Evolutionary conservation across 306 rosid genomes (phyloP).

Genomic region (Rosa multiflora): DNA sequence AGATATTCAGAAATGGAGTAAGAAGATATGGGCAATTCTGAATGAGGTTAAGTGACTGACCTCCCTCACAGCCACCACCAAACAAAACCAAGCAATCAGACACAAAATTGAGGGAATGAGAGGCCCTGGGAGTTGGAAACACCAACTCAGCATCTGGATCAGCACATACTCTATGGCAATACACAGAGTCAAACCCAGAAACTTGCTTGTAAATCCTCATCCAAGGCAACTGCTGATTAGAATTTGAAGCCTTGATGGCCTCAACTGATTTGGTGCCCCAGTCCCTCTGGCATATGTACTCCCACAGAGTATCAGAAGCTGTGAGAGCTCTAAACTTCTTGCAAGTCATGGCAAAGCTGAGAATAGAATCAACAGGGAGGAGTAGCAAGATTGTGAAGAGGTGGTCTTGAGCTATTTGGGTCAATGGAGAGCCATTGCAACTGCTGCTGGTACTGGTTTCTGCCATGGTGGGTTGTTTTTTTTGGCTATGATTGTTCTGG

Average conservation of each 20-base stretch:
- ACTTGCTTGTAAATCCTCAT: conserved; percentile 70
- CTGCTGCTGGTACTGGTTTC: conserved; percentile 38
- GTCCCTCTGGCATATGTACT: conserved; percentile 66
- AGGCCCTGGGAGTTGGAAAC: conserved; percentile 77
- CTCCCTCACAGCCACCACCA: conserved; percentile 96
- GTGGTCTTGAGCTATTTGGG: conserved; percentile 65
- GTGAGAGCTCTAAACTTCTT: conserved; percentile 58
- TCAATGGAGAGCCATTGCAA: conserved; percentile 60
- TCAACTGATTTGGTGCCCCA: conserved; percentile 69
- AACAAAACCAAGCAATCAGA: conserved; percentile 74
- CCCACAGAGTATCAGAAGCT: conserved; percentile 72
- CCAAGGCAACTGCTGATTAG: conserved; percentile 54
- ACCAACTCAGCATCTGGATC: conserved; percentile 39
- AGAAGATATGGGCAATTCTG: background rate
- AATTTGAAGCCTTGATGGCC: conserved; percentile 44
- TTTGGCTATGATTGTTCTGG: conserved; percentile 32
- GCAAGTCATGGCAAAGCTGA: conserved; percentile 76
- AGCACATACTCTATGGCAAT: conserved; percentile 44
- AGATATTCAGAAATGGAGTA: background rate
- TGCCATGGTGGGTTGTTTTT: conserved; percentile 52
- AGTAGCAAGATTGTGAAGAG: conserved; percentile 60
- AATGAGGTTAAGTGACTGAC: conserved; percentile 40
- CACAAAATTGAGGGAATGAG: conserved; percentile 92
- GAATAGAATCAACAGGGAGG: conserved; percentile 69
- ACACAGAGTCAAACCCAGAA: conserved; percentile 50